Conservation (phyloP, 768 basidiomycete genomes). For the Russula foetens region DNA sequence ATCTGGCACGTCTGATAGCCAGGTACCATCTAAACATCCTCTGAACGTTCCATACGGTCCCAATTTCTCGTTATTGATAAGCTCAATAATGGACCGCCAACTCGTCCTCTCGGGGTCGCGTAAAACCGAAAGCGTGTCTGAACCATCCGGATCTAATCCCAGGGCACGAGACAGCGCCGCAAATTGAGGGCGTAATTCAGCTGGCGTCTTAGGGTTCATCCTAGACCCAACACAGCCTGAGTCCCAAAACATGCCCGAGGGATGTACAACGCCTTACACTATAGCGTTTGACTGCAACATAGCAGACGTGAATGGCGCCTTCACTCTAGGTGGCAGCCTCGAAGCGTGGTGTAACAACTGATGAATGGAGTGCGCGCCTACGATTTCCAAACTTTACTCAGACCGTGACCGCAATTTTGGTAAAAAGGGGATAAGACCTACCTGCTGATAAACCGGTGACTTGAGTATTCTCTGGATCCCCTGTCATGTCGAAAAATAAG, state of each 20-base stretch:
- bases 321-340: slow-evolving; percentile 43
- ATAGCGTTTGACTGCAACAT: slow-evolving; percentile 70
- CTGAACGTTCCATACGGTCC: slow-evolving; percentile 60
- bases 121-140: slow-evolving; percentile 43
- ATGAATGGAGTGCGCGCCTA: slow-evolving; percentile 68
- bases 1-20: slow-evolving; percentile 45
- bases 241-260: neutral
- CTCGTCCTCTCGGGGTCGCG: slow-evolving; percentile 42
- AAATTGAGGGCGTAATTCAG: slow-evolving; percentile 54
- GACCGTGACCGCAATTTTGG: neutral
- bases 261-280: slow-evolving; percentile 34
- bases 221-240: slow-evolving; percentile 29
- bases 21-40: slow-evolving; percentile 51
- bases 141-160: slow-evolving; percentile 42
- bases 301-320: slow-evolving; percentile 60
- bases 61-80: slow-evolving; percentile 49
- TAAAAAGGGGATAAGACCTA: slow-evolving; percentile 19
- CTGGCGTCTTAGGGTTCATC: slow-evolving; percentile 45
- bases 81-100: slow-evolving; percentile 41
- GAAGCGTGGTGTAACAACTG: slow-evolving; percentile 67
- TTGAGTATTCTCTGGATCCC: slow-evolving; percentile 52
- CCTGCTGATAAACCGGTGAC: slow-evolving; percentile 69
- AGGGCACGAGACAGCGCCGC: slow-evolving; percentile 51
- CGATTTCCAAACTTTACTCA: neutral
- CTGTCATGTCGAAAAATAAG: slow-evolving; percentile 31